Percentiles rank a stretch among this genome's conserved stretches.
phyloP scores from a whole-genome alignment of 2,329 filamentous ascomycete species.

The Ophiostoma perfectum region DNA sequence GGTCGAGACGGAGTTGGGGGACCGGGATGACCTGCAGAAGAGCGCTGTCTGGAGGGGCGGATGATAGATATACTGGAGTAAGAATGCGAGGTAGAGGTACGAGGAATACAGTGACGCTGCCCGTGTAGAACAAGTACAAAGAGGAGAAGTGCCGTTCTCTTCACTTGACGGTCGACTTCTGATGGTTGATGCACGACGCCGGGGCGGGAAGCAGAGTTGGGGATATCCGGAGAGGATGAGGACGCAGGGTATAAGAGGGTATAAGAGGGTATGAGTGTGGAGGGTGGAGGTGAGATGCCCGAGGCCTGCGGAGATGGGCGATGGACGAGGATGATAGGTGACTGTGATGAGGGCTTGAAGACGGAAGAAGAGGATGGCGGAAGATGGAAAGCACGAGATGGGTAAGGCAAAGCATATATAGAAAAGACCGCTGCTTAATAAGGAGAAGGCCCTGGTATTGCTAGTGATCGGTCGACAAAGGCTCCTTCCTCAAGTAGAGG shows the following conservation, averaged over 20 bases:
- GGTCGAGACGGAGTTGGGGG: conserved; percentile 1
- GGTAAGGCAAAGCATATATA: neutral
- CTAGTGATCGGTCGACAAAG: neutral
- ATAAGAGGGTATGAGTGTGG: neutral
- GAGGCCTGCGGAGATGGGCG: neutral
- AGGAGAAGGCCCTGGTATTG: neutral
- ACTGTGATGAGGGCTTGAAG: no score
- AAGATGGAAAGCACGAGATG: neutral
- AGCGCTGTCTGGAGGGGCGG: neutral
- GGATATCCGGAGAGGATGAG: conserved; percentile 18
- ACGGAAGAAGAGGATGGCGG: neutral
- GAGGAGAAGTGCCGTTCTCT: neutral
- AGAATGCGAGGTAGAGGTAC: neutral
- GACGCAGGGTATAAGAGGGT: no score
- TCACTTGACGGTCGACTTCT: no score
- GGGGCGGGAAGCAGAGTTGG: conserved; percentile 16
- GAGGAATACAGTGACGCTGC: neutral
- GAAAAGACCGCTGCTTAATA: neutral
- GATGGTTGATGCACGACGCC: conserved; percentile 14
- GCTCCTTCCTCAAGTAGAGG: neutral
- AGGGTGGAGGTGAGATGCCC: neutral
- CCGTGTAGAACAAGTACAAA: neutral
- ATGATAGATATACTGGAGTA: neutral
- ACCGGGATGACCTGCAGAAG: neutral
- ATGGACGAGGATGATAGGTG: neutral